Conservation (phyloP, 139 green algal genomes). For the Raphidocelis subcapitata region DNA sequence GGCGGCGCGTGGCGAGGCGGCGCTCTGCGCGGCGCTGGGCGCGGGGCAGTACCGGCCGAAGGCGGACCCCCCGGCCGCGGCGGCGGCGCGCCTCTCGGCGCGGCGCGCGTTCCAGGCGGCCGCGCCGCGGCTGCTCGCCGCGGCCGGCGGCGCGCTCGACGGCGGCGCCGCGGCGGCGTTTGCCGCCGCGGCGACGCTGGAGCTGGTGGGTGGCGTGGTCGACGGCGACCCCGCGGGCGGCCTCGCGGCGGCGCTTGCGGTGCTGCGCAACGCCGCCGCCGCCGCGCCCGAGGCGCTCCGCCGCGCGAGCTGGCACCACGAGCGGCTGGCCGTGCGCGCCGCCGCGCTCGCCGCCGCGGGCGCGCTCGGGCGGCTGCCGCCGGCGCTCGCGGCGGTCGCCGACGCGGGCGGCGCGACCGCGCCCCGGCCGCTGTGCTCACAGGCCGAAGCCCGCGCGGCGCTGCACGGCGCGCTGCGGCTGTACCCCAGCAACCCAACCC, state of each 20-base stretch:
- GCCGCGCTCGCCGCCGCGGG: conserved; percentile 28
- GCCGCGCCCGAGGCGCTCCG: conserved; percentile 27
- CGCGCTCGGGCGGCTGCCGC: neutral
- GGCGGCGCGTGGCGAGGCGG: neutral
- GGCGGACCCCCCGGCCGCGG: neutral
- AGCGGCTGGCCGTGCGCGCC: conserved; percentile 38
- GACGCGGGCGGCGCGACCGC: conserved; percentile 8
- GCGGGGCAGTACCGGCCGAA: neutral
- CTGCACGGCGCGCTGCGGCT: conserved; percentile 37
- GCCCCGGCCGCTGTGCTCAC: neutral
- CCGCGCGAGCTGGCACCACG: conserved; percentile 30
- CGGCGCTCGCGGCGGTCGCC: conserved; percentile 3
- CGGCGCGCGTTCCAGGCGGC: conserved; percentile 28
- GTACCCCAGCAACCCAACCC: conserved; percentile 40
- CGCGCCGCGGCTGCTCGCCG: neutral
- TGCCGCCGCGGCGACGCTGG: conserved; percentile 43
- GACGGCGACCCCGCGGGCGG: conserved; percentile 9
- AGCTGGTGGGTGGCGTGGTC: conserved; percentile 26
- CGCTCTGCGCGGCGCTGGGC: neutral
- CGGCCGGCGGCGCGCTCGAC: conserved; percentile 1
- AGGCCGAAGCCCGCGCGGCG: neutral
- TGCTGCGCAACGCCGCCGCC: conserved; percentile 46
- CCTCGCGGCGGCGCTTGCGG: conserved; percentile 29
- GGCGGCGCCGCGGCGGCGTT: conserved; percentile 34
- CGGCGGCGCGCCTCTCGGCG: conserved; percentile 2